Evolutionary conservation across 2,329 filamentous ascomycete genomes (phyloP).

Genomic region (Pestalotiopsis sp.): DNA sequence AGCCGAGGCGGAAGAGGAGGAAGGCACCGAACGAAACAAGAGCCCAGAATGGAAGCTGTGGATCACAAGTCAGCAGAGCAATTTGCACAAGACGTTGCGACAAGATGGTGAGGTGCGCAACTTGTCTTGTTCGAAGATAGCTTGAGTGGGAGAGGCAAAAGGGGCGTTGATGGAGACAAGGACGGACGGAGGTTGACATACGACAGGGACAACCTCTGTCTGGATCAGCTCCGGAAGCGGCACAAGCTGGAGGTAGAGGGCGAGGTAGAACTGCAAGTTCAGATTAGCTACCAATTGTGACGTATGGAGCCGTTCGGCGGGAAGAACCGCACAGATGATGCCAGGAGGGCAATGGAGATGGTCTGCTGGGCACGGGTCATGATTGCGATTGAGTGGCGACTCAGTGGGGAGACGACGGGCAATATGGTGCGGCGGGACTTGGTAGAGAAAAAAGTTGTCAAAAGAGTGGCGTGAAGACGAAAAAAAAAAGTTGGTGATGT

Average conservation of each 20-base stretch:
- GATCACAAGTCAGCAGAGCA: background rate
- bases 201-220: constrained; percentile 83
- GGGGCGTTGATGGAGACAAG: background rate
- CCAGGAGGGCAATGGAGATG: constrained; percentile 81
- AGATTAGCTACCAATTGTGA: background rate
- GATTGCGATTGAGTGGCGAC: constrained; percentile 27
- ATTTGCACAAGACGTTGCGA: background rate
- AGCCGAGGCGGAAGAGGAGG: constrained; percentile 87
- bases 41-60: constrained; percentile 89
- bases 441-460: background rate
- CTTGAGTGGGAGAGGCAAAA: background rate
- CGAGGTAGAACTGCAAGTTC: constrained; percentile 74
- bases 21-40: constrained; percentile 89
- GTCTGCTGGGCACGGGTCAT: constrained; percentile 97
- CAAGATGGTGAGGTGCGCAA: too few relatives aligned
- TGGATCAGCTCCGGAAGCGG: constrained; percentile 78
- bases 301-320: background rate
- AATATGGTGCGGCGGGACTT: background rate
- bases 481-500: background rate
- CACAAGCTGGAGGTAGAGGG: constrained; percentile 79
- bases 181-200: constrained; percentile 48
- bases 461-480: constrained; percentile 12
- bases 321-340: constrained; percentile 73
- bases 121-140: too few relatives aligned
- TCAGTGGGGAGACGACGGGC: background rate